Conservation (phyloP, 2,329 filamentous ascomycete species). For the Pestalotiopsis sp. region DNA sequence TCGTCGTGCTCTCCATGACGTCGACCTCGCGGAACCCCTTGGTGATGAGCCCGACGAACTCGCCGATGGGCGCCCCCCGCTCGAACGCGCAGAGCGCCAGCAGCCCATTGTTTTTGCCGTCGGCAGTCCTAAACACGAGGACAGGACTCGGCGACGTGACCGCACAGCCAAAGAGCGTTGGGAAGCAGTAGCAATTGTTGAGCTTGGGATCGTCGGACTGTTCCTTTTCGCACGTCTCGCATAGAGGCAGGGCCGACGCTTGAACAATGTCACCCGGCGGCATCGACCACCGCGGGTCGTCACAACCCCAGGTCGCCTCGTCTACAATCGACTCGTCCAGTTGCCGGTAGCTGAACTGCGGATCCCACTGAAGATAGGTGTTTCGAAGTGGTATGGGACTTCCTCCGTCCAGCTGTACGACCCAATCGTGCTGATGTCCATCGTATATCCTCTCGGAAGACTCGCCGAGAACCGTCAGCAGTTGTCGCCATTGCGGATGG, state of each 20-base stretch:
- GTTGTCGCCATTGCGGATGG: slow-evolving; percentile 54
- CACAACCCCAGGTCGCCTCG: slow-evolving; percentile 46
- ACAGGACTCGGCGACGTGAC: slow-evolving; percentile 43
- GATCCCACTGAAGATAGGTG: slow-evolving; percentile 50
- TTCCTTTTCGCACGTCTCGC: slow-evolving; percentile 45
- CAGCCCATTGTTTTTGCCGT: slow-evolving; percentile 58
- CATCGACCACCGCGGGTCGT: slow-evolving; percentile 49
- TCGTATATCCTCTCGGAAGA: slow-evolving; percentile 40
- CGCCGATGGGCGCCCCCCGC: slow-evolving; percentile 53
- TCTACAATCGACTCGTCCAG: slow-evolving; percentile 53
- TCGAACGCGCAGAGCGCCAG: slow-evolving; percentile 50
- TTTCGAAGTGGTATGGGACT: slow-evolving; percentile 42
- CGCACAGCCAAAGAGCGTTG: slow-evolving; percentile 50
- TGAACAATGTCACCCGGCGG: slow-evolving; percentile 26
- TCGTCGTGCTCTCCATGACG: slow-evolving; percentile 53
- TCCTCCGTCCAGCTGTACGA: slow-evolving; percentile 44
- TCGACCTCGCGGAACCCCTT: slow-evolving; percentile 53
- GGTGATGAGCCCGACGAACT: slow-evolving; percentile 58
- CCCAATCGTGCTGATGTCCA: slow-evolving; percentile 56
- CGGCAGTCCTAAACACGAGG: slow-evolving; percentile 53
- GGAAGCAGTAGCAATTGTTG: slow-evolving; percentile 57
- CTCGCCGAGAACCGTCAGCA: slow-evolving; percentile 49
- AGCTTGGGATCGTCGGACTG: slow-evolving; percentile 51
- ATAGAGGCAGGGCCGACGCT: slow-evolving; percentile 32
- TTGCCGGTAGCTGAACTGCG: slow-evolving; percentile 48